Evolutionary conservation across 2,329 filamentous ascomycete genomes (phyloP), one percentile per base, ranked within the genome.

Genomic region (Chalaropsis thielavioides): DNA sequence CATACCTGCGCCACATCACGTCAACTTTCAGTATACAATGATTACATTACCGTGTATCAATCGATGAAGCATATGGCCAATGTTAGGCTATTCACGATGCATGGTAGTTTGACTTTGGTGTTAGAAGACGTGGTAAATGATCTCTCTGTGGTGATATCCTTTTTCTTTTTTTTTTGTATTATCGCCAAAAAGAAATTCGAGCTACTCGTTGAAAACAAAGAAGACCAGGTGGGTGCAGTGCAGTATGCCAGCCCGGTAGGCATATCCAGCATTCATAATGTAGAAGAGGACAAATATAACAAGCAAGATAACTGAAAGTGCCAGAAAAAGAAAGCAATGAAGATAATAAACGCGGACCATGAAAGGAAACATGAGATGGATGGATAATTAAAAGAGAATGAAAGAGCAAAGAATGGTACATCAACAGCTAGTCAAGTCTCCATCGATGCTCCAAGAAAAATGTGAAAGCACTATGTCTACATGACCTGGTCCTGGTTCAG

Each of bases 401-500:
- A 60, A 66, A 64, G 54, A 65, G 63, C 24, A n/a, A 58, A 63
- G 11, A 59, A 27, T 19, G 43, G n/a, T 40, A 60, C 41, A 60
- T 35, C 38, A 60, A 64, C 35, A 35, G 22, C 22, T 51, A 51
- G 11, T 27, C 11, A 27, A 11, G 17, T 10, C 22, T 58, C 7
- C 7, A 11, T 38, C 13, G 17, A 58, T n/a, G 31, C 38, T 15
- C 62, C 24, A 41, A 15, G 13, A 56, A 35, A 22, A 62, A 27
- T 17, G 43, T 15, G n/a, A 44, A 8, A 49, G 31, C 60, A 46
- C 15, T 31, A 46, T 40, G 19, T 46, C 61, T 78, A 97, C 92
- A 97, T 96, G 77, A 97, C 96, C 79, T 97, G 92, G 73, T 97
- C 92, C 76, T 97, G 94, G 27, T 31, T 95, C 73, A 95, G 92